Evolutionary conservation across 495 filamentous ascomycete genomes (phyloP).

Genomic region (Aspergillus bridgeri): DNA sequence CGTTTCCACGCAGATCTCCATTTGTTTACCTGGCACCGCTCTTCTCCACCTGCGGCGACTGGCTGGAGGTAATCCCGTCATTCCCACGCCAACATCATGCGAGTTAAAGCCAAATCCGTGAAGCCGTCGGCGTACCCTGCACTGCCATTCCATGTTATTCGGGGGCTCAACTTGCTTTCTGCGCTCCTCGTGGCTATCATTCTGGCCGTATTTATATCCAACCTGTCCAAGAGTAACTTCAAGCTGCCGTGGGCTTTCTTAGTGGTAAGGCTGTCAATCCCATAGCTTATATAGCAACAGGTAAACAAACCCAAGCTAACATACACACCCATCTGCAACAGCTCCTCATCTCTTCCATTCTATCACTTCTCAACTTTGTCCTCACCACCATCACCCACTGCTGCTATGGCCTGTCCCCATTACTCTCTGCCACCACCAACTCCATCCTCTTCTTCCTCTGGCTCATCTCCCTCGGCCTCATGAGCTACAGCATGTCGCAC

Average conservation of each 20-base stretch:
- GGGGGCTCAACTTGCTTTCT: constrained; percentile 48
- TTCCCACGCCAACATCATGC: constrained; percentile 2
- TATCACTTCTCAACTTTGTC: constrained; percentile 51
- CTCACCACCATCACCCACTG: constrained; percentile 55
- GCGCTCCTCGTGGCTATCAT: constrained; percentile 55
- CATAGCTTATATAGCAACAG: background rate
- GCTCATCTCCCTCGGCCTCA: constrained; percentile 52
- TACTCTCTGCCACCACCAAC: constrained; percentile 53
- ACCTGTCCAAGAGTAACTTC: constrained; percentile 52
- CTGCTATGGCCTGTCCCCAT: constrained; percentile 53
- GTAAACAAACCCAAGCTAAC: constrained; percentile 11
- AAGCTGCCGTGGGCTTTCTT: constrained; percentile 63
- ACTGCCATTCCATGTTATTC: constrained; percentile 56
- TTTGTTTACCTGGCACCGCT: background rate
- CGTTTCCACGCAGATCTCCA: background rate
- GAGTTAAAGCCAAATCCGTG: constrained; percentile 33
- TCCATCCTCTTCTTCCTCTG: constrained; percentile 51
- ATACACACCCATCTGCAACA: constrained; percentile 16
- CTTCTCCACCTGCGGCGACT: background rate
- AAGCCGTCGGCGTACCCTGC: constrained; percentile 57
- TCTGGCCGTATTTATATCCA: constrained; percentile 59
- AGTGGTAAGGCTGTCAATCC: constrained; percentile 42
- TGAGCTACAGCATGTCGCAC: constrained; percentile 54
- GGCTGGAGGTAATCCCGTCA: background rate
- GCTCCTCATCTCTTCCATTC: constrained; percentile 54